phyloP scores from a whole-genome alignment of 768 basidiomycete species.

The Lactarius indigo region DNA sequence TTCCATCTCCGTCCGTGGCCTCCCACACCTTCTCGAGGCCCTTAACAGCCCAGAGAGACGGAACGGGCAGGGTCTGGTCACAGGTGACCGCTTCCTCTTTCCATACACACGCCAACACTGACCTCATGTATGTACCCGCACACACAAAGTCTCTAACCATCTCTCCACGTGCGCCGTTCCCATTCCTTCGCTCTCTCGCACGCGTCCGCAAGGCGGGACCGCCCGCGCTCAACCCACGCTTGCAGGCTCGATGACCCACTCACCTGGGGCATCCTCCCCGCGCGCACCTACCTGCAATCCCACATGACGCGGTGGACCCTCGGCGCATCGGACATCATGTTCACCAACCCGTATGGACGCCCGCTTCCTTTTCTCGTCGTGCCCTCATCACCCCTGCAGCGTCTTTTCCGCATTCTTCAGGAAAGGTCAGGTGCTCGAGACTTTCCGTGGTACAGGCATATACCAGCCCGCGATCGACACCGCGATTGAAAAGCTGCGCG shows the following conservation, averaged over 20 bases:
- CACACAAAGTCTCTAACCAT: conserved; percentile 80
- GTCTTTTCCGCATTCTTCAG: conserved; percentile 82
- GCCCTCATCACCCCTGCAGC: conserved; percentile 43
- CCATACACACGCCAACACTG: conserved; percentile 2
- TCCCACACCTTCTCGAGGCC: conserved; percentile 60
- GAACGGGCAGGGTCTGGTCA: conserved; percentile 63
- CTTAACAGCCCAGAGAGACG: conserved; percentile 47
- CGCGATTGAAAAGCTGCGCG: conserved; percentile 77
- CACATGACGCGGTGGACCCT: conserved; percentile 82
- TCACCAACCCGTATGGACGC: conserved; percentile 76
- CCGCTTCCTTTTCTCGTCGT: conserved; percentile 1
- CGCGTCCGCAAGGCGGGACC: not conserved
- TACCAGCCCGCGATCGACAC: conserved; percentile 82
- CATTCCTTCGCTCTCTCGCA: conserved; percentile 17
- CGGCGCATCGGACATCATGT: conserved; percentile 91
- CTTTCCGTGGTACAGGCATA: conserved; percentile 85
- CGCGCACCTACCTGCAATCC: conserved; percentile 53
- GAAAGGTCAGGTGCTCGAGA: conserved; percentile 88
- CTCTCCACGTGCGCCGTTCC: conserved; percentile 70
- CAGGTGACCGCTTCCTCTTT: conserved; percentile 43
- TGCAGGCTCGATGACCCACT: conserved; percentile 77
- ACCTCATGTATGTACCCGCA: not conserved
- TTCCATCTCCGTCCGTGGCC: conserved; percentile 66
- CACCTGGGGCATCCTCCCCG: conserved; percentile 83
- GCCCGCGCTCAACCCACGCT: not conserved